A percentile compares a stretch with the other conserved stretches of the same genome.
These are phyloP conservation scores for Quercus berberidifolia DNA, from an alignment of 306 rosid species.

Conservation along the genomic window DNA sequence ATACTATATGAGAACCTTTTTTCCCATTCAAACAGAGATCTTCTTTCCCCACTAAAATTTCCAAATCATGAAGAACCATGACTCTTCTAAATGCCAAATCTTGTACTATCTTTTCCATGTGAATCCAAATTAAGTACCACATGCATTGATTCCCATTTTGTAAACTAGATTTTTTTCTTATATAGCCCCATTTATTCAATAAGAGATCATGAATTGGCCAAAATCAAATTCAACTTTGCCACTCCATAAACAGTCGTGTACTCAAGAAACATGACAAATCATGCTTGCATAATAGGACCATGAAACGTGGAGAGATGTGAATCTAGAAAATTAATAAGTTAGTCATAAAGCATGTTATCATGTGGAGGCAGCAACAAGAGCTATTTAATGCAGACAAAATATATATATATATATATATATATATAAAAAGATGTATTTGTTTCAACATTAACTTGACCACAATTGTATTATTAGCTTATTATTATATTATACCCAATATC, in stretches of 20 bases:
- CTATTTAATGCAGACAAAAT: slow-evolving; percentile 23
- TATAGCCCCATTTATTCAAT: slow-evolving; percentile 12
- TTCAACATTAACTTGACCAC: neutral
- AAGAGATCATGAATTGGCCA: neutral
- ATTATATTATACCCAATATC: neutral
- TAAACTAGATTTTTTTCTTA: slow-evolving; percentile 4
- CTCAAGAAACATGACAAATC: slow-evolving; percentile 33
- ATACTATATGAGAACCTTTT: slow-evolving; percentile 22
- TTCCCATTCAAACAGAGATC: slow-evolving; percentile 73
- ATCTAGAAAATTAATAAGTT: slow-evolving; percentile 4
- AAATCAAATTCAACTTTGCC: slow-evolving; percentile 22
- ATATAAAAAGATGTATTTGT: neutral
- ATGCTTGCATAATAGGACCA: slow-evolving; percentile 8
- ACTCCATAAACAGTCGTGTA: slow-evolving; percentile 18
- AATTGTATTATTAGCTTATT: neutral
- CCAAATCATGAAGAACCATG: slow-evolving; percentile 46
- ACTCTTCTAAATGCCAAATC: slow-evolving; percentile 39
- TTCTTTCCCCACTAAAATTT: slow-evolving; percentile 17
- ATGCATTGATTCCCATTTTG: slow-evolving; percentile 43
- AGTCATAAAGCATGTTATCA: slow-evolving; percentile 6
- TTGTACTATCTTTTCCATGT: slow-evolving; percentile 52
- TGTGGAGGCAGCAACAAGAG: slow-evolving; percentile 32
- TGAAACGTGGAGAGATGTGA: slow-evolving; percentile 20
- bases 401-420: too few relatives aligned
- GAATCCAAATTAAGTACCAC: slow-evolving; percentile 57